phyloP scores from a whole-genome alignment of 768 basidiomycete species.

The Gymnopilus junonius region DNA sequence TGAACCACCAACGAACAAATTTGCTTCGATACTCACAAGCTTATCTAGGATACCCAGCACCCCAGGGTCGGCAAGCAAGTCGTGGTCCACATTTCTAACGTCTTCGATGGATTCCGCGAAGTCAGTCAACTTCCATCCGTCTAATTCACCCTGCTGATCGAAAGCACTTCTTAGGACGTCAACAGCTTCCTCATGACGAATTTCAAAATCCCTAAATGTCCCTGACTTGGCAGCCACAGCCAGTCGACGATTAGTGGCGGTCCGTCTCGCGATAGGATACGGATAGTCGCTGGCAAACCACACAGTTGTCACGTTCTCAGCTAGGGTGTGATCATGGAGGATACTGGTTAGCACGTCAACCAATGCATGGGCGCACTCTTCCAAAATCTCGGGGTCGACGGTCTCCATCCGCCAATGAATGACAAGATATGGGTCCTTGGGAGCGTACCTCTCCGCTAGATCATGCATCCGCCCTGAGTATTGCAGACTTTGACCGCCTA shows the following conservation, averaged over 20 bases:
- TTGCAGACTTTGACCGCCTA: constrained; percentile 30
- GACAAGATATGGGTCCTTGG: constrained; percentile 44
- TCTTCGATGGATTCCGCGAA: constrained; percentile 36
- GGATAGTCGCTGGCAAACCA: constrained; percentile 67
- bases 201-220: constrained; percentile 48
- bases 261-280: constrained; percentile 24
- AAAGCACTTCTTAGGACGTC: constrained; percentile 49
- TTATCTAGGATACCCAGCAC: constrained; percentile 61
- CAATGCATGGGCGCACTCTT: constrained; percentile 54
- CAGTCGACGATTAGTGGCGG: constrained; percentile 10
- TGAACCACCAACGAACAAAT: constrained; percentile 54
- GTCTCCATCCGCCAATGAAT: constrained; percentile 67
- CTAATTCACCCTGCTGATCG: constrained; percentile 40
- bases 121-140: constrained; percentile 46
- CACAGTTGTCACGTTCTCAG: constrained; percentile 40
- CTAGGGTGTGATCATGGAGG: constrained; percentile 29
- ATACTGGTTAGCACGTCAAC: constrained; percentile 43
- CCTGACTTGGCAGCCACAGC: constrained; percentile 37
- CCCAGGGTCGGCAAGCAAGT: constrained; percentile 51
- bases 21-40: constrained; percentile 50
- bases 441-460: constrained; percentile 42
- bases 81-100: constrained; percentile 24
- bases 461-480: constrained; percentile 48
- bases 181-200: constrained; percentile 50
- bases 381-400: constrained; percentile 42